Base-by-base conservation (phyloP, 805 yeast species). In the Maudiozyma pseudohumilis region DNA sequence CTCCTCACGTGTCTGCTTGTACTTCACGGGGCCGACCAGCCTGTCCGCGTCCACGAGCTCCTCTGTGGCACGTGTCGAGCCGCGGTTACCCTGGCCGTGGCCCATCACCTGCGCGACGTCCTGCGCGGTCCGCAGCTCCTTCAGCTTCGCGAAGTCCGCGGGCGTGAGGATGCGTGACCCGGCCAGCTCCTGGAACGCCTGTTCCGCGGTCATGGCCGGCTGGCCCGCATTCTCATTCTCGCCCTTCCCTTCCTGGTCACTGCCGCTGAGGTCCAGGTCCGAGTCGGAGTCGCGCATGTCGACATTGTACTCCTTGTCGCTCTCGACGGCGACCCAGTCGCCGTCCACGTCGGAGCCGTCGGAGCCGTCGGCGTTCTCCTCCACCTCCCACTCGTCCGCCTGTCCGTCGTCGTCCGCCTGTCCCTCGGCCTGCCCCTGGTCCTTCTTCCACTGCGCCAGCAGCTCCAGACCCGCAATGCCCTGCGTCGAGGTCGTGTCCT, bases 131-230 rank as follows among this genome's bases (percentile, higher is more conserved):
- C 77, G 75, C 50, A 92, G 72, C 61, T 92, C 96, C 53, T 89
- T 89, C 51, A 92, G 70, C 63, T 89, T 89, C 44, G 95, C 95
- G 57, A 88, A 92, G 66, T 92, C 99, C 1, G 97, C 96, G 17
- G 99, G 98, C 0, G 99, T 92, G 49, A 92, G 70, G 43, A 92
- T 81, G 49, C 82, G 76, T 34, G 76, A 72, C n/a, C 82, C 70
- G 27, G 79, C 81, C 46, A 85, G 47, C 40, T 76, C 76, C 39
- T 68, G 64, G 65, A 70, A 69, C 36, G 62, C 65, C 6, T 63
- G 44, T 35, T 58, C 60, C 40, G 67, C 52, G 47, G 63, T 56
- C 39, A 64, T 53, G 35, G 55, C 58, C 41, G n/a, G n/a, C n/a
- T n/a, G n/a, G n/a, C n/a, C n/a, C 3, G 17, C 20, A 2, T 10